A percentile compares a stretch with the other conserved stretches of the same genome.
phyloP scores from a whole-genome alignment of 345 rosid species.

The Melaleuca alternifolia region DNA sequence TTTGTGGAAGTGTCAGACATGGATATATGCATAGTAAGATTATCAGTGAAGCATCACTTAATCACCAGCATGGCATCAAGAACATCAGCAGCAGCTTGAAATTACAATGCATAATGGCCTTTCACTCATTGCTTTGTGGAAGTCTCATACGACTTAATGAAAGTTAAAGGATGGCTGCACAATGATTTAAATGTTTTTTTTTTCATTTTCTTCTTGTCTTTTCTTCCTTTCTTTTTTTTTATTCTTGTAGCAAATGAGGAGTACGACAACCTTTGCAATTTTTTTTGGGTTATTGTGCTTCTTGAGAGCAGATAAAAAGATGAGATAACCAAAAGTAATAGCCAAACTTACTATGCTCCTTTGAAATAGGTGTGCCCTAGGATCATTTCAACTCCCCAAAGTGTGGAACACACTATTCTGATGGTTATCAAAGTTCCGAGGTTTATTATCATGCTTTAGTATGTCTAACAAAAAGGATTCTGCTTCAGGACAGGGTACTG shows the following conservation, averaged over 20 bases:
- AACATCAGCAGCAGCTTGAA: slow-evolving; percentile 56
- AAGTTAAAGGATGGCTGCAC: slow-evolving; percentile 94
- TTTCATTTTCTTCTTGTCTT: slow-evolving; percentile 31
- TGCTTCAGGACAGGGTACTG: slow-evolving; percentile 96
- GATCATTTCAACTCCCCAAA: slow-evolving; percentile 97
- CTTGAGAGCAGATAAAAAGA: no score
- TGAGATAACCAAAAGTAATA: neutral
- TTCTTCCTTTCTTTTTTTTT: no score
- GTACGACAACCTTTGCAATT: no score
- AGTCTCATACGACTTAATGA: slow-evolving; percentile 95
- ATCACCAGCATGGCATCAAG: no score
- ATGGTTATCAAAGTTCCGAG: slow-evolving; percentile 97
- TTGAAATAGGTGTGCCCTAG: slow-evolving; percentile 88
- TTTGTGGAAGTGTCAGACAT: no score
- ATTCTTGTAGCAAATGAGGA: no score
- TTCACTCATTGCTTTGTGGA: slow-evolving; percentile 96
- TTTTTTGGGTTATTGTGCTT: no score
- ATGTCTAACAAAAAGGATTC: slow-evolving; percentile 99
- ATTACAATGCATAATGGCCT: slow-evolving; percentile 92
- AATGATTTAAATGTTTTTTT: slow-evolving; percentile 79
- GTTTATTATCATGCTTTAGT: slow-evolving; percentile 97
- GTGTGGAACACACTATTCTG: slow-evolving; percentile 94
- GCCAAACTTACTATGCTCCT: slow-evolving; percentile 80
- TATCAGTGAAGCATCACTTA: no score
- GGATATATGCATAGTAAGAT: no score